Evolutionary conservation across 2,329 filamentous ascomycete species (phyloP).

Genomic region (Stachybotrys elegans): DNA sequence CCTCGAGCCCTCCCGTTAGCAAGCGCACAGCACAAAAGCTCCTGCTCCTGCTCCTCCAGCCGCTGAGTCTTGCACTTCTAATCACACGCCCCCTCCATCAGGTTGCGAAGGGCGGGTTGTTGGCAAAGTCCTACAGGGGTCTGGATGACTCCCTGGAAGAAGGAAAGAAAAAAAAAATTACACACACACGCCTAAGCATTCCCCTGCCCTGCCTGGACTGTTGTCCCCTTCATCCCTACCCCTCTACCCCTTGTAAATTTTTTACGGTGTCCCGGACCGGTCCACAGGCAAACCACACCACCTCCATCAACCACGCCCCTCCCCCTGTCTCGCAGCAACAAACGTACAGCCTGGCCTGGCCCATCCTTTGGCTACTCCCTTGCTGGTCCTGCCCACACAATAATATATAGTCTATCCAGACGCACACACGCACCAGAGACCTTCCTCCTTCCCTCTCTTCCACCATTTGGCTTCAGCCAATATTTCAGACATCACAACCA

Average conservation of each 20-base stretch:
- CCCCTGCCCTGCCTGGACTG: neutral
- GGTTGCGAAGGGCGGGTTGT: neutral
- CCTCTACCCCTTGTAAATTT: neutral
- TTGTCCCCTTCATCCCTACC: no score
- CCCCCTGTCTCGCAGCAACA: slow-evolving; percentile 16
- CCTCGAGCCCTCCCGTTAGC: no score
- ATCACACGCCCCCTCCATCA: neutral
- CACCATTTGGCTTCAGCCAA: slow-evolving; percentile 34
- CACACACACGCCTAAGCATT: no score
- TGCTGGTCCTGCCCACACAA: slow-evolving; percentile 14
- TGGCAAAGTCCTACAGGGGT: neutral
- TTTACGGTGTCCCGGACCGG: neutral
- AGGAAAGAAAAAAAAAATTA: no score
- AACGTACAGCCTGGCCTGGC: no score
- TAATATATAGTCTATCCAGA: slow-evolving; percentile 28
- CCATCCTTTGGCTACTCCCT: no score
- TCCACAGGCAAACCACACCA: neutral
- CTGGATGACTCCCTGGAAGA: neutral
- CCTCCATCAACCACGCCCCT: no score
- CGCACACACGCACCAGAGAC: slow-evolving; percentile 20
- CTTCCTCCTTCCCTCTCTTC: slow-evolving; percentile 20
- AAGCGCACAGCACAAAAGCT: no score
- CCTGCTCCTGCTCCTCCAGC: no score
- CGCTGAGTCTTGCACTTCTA: no score
- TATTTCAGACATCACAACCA: no score